Base-by-base conservation (phyloP, 768 basidiomycete genomes). In the Coprinopsis sp. region DNA sequence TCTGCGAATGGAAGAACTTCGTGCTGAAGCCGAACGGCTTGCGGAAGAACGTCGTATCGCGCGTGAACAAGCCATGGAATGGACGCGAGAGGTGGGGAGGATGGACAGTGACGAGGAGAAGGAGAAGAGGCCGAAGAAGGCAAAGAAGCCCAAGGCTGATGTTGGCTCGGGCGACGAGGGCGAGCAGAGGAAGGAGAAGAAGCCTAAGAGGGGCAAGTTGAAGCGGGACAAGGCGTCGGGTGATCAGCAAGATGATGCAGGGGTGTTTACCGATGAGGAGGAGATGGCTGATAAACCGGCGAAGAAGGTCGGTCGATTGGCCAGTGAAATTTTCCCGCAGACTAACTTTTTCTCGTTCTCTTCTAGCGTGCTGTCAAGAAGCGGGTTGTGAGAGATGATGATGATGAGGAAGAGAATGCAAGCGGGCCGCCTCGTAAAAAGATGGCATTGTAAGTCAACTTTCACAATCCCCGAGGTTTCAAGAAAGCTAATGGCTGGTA, bases 41-140 rank as follows among this genome's bases (percentile, higher is more conserved):
- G 86, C 86, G 0, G 88, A 86, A 58, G 79, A 87, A 57, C 82
- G 93, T 5, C 76, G 82, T 24, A 57, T 76, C 38, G 87, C 85
- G 22, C 71, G 87, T 10, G 91, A 91, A 61, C 81, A 91, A 58
- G 87, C 87, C 0, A 74, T 80, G 60, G 78, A 82, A 62, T 91
- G 87, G 87, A 82, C 82, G 16, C 65, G 77, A 33, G 81, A 85
- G 47, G 77, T 78, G n/a, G n/a, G n/a, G 11, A 75, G 76, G 52
- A 75, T 81, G 65, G 84, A 76, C 25, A 83, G 85, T 56, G 86
- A 89, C 31, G 91, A 92, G 49, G 91, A 93, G 55, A 78, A 79
- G 38, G 89, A 90, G 61, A 73, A 74, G 40, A 79, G 74, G 51
- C 65, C 71, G 4, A 79, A 78, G 58, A 82, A 82, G 52, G 54